Evolutionary conservation across 169 alveolate genomes (phyloP).

Genomic region (Plasmodium knowlesi): DNA sequence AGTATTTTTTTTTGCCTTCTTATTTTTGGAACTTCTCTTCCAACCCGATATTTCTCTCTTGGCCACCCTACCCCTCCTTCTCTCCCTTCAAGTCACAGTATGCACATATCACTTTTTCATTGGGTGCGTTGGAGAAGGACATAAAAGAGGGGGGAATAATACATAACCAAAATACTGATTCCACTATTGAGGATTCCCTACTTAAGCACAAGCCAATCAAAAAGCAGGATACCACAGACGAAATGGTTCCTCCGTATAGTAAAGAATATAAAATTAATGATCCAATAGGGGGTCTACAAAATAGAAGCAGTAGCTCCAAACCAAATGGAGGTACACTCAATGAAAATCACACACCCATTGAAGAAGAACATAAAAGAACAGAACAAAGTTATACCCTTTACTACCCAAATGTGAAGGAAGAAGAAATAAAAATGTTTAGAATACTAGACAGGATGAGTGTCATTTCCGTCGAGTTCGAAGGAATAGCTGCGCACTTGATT

Average conservation of each 20-base stretch:
- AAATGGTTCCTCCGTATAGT: not conserved
- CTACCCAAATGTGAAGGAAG: slow-evolving; percentile 26
- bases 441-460: slow-evolving; percentile 24
- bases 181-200: not conserved
- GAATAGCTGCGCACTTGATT: slow-evolving; percentile 60
- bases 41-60: slow-evolving; percentile 63
- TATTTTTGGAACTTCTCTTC: slow-evolving; percentile 66
- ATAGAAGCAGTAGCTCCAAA: not conserved
- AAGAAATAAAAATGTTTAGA: slow-evolving; percentile 36
- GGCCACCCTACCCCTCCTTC: slow-evolving; percentile 75
- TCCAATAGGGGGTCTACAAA: not conserved
- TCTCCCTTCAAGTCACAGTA: slow-evolving; percentile 74
- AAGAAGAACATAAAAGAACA: not conserved
- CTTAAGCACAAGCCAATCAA: not conserved
- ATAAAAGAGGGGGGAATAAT: not conserved
- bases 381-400: not conserved
- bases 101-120: slow-evolving; percentile 55
- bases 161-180: not conserved
- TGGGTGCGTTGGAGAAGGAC: not conserved
- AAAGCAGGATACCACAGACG: not conserved
- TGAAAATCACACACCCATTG: not conserved
- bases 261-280: not conserved
- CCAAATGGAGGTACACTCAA: not conserved
- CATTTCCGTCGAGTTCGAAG: slow-evolving; percentile 46
- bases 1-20: slow-evolving; percentile 52